phyloP scores from a whole-genome alignment of 2,329 filamentous ascomycete species.

The Ceratocystiopsis minuta region DNA sequence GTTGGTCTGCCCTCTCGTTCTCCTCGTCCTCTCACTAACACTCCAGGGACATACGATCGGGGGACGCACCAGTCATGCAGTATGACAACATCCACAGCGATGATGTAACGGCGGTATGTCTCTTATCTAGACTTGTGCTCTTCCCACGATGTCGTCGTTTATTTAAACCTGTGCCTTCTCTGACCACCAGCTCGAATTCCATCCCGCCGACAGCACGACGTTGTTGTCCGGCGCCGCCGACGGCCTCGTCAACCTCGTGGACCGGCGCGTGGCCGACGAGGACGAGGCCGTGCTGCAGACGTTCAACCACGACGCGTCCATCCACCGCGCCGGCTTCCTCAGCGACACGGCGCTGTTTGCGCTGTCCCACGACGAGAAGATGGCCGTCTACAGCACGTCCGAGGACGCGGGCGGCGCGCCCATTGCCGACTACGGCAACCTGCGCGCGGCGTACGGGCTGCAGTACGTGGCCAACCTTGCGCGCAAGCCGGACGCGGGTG shows the following conservation, averaged over 20 bases:
- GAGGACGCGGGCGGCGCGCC: conserved; percentile 40
- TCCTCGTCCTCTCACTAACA: conserved; percentile 5
- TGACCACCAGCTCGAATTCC: conserved; percentile 32
- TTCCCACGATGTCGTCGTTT: no score
- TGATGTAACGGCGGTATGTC: conserved; percentile 40
- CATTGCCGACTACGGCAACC: conserved; percentile 45
- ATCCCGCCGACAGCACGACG: conserved; percentile 37
- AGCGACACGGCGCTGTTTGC: conserved; percentile 47
- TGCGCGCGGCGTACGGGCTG: conserved; percentile 45
- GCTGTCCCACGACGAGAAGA: conserved; percentile 60
- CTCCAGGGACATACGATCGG: conserved; percentile 39
- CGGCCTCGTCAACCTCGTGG: conserved; percentile 60
- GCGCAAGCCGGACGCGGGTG: conserved; percentile 31
- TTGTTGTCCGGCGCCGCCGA: conserved; percentile 66
- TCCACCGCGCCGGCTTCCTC: conserved; percentile 60
- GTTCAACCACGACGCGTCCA: conserved; percentile 57
- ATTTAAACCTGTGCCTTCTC: no score
- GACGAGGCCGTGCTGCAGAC: conserved; percentile 64
- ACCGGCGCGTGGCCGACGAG: conserved; percentile 52
- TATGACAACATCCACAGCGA: conserved; percentile 51
- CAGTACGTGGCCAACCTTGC: conserved; percentile 58
- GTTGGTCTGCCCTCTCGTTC: conserved; percentile 19
- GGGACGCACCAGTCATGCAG: conserved; percentile 26
- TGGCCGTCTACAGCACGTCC: conserved; percentile 55
- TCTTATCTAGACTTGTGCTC: neutral